phyloP scores from a whole-genome alignment of 345 rosid species.

The Geranium rotundifolium region DNA sequence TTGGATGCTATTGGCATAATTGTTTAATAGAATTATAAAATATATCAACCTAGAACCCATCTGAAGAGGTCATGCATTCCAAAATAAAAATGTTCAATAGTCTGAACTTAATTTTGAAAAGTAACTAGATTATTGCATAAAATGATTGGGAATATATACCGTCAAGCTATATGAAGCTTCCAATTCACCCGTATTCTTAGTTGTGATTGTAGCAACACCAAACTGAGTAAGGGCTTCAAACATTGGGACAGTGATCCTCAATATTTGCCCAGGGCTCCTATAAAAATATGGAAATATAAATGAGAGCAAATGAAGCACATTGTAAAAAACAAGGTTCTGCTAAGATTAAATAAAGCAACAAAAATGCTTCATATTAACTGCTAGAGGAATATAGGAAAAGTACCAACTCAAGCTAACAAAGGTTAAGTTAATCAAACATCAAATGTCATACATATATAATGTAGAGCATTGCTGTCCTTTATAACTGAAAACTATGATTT shows the following conservation, averaged over 20 bases:
- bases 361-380: no score
- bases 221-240: constrained; percentile 83
- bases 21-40: no score
- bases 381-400: no score
- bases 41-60: no score
- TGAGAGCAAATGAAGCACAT: not conserved
- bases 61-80: no score
- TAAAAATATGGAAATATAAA: constrained; percentile 7
- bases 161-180: constrained; percentile 93
- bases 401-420: no score
- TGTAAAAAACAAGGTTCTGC: not conserved
- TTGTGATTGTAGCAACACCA: constrained; percentile 69
- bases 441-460: no score
- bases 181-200: constrained; percentile 63
- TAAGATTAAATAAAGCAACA: not conserved
- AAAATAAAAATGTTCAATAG: not conserved
- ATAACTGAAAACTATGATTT: no score
- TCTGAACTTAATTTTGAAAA: not conserved
- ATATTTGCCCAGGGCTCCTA: constrained; percentile 89
- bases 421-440: no score
- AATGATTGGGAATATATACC: constrained; percentile 23
- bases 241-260: constrained; percentile 56
- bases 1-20: no score
- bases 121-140: not conserved
- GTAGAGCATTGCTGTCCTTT: no score